These are phyloP conservation scores for Ganoderma boninense DNA, from an alignment of 1,284 basidiomycete species.

Conservation along the genomic window DNA sequence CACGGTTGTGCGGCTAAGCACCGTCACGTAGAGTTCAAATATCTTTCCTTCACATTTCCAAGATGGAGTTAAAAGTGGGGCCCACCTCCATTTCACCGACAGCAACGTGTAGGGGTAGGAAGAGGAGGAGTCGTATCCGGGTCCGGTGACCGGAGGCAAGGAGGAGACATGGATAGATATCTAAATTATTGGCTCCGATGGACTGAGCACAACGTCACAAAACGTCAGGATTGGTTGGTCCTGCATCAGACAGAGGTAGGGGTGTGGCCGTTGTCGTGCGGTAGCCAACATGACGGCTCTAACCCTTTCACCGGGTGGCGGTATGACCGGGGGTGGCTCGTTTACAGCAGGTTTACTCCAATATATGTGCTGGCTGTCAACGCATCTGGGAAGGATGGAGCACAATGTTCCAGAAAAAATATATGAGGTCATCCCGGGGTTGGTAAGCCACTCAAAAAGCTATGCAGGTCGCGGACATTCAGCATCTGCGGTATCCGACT, in stretches of 20 bases:
- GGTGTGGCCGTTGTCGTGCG: neutral
- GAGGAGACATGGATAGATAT: neutral
- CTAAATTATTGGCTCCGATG: neutral
- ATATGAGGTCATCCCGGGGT: neutral
- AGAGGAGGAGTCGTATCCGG: neutral
- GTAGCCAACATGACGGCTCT: neutral
- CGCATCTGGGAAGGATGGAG: neutral
- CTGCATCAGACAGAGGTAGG: neutral
- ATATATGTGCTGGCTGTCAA: neutral
- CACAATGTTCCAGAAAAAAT: neutral
- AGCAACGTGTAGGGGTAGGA: conserved; percentile 3
- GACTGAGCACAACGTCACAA: neutral
- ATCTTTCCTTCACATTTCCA: neutral
- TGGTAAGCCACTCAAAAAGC: neutral
- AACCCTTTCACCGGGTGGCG: neutral
- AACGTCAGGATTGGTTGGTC: neutral
- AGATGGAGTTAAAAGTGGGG: neutral
- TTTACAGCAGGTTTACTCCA: neutral
- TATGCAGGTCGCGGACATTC: neutral
- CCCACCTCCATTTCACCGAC: neutral
- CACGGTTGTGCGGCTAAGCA: neutral
- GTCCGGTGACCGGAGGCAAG: too few relatives aligned
- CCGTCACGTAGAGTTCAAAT: neutral
- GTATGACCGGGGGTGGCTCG: neutral
- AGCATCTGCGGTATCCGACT: neutral